Conservation (phyloP, 2,329 filamentous ascomycete species). For the Incumbomyces delicatus region DNA sequence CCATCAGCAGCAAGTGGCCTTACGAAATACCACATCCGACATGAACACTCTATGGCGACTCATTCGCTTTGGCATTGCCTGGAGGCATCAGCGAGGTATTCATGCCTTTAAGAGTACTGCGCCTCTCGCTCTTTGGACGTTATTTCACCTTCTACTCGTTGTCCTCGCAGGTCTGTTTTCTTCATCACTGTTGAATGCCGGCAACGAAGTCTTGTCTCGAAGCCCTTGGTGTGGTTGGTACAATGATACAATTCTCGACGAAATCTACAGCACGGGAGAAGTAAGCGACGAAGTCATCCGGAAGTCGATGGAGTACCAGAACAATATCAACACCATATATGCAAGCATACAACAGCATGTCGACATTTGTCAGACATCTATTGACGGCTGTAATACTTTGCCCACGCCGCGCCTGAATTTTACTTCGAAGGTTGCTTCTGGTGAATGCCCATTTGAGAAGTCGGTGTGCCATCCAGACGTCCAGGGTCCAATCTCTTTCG, state of each 20-base stretch:
- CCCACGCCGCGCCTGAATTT: neutral
- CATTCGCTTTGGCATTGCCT: neutral
- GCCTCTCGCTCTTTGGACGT: slow-evolving; percentile 2
- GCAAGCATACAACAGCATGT: slow-evolving; percentile 6
- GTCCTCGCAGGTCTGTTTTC: slow-evolving; percentile 3
- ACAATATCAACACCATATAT: slow-evolving; percentile 2
- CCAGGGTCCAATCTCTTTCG: slow-evolving; percentile 7
- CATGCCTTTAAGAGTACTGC: neutral
- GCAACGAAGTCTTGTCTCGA: slow-evolving; percentile 4
- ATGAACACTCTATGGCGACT: slow-evolving; percentile 4
- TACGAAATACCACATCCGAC: slow-evolving; percentile 8
- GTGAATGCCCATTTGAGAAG: slow-evolving; percentile 3
- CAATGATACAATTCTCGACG: neutral
- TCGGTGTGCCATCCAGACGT: slow-evolving; percentile 5
- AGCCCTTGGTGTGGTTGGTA: slow-evolving; percentile 5
- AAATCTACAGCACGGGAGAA: neutral
- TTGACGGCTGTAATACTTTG: slow-evolving; percentile 1
- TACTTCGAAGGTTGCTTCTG: neutral
- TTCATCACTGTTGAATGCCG: slow-evolving; percentile 3
- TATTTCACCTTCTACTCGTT: slow-evolving; percentile 1
- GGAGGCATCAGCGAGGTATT: slow-evolving; percentile 3
- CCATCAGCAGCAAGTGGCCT: slow-evolving; percentile 9
- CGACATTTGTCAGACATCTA: slow-evolving; percentile 4
- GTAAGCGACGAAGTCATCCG: neutral
- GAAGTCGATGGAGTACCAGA: slow-evolving; percentile 3